Base-by-base conservation (phyloP, 2,329 filamentous ascomycete species). In the Didymella glomerata region DNA sequence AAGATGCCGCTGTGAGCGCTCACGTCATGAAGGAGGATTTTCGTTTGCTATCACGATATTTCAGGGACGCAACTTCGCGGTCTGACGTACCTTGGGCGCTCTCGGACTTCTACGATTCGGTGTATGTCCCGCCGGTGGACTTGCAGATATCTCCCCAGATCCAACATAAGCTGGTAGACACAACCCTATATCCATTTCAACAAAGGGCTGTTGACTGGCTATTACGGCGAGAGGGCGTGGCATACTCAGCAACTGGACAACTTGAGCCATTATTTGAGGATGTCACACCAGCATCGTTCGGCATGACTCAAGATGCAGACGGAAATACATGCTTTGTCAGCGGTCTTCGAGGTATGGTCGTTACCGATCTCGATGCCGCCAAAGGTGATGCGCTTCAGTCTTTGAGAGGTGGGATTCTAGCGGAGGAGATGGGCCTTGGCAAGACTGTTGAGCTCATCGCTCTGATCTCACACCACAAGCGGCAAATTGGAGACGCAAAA, bases 381-480 rank as follows among this genome's bases (percentile, higher is more conserved):
- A 73, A 75, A 32, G 56, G 45, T 11, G 71, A 78, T 54, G 61
- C 68, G 9, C 53, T 44, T 59, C 74, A 22, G 77, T 86, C 68
- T 16, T 57, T 82, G 2, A 76, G 70, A 34, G 87, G 87, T 2
- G 90, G 90, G 0, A 88, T 92, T 47, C 78, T 94, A 5, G 87
- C 90, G 0, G 91, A 94, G 70, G 91, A 94, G 74, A 94, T 94
- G 91, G 91, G 91, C 0, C 79, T 94, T 1, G 91, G 91, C 1
- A 94, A 94, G 74, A 94, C 91, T 0, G 81, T 93, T 3, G 91
- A 94, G 76, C 81, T 91, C 2, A 86, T 93, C 44, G 84, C 88
- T 4, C 80, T 94, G 11, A 85, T 93, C n/a, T 80, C 86, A 8
- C 79, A 90, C 24, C 86, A 94, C 70, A 80, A 74, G 38, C 83